Percentiles rank a stretch among this genome's conserved stretches.
Evolutionary conservation across 2,329 filamentous ascomycete species (phyloP).

Genomic region (Calonectria pseudoreteaudii): DNA sequence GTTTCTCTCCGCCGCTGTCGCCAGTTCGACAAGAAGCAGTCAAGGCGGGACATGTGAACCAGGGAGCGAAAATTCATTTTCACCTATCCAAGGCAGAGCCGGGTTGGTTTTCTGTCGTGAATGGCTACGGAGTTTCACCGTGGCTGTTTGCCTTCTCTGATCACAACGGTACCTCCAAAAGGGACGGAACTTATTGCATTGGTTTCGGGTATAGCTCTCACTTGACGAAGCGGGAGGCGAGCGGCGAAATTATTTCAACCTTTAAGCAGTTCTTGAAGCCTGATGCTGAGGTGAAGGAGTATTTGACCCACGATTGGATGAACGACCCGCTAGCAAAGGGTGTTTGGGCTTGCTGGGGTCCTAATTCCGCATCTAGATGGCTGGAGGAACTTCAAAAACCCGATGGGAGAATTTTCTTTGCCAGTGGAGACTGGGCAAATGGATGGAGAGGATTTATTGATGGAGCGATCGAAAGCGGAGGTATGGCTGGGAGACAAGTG

Average conservation of each 20-base stretch:
- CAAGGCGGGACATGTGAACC: conserved; percentile 1
- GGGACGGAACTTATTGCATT: conserved; percentile 31
- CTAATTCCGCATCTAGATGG: conserved; percentile 14
- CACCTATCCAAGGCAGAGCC: conserved; percentile 10
- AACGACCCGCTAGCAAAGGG: conserved; percentile 30
- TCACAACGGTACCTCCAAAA: conserved; percentile 28
- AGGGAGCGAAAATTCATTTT: conserved; percentile 21
- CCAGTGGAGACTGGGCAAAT: conserved; percentile 37
- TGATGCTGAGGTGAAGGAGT: conserved; percentile 23
- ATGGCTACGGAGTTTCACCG: background rate
- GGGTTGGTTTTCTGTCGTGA: conserved; percentile 13
- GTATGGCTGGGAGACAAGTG: background rate
- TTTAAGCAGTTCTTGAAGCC: conserved; percentile 26
- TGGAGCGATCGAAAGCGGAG: conserved; percentile 37
- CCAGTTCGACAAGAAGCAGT: conserved; percentile 7
- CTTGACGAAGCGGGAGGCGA: conserved; percentile 5
- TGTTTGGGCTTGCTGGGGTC: conserved; percentile 35
- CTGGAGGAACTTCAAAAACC: conserved; percentile 28
- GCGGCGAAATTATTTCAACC: background rate
- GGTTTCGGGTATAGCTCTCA: conserved; percentile 28
- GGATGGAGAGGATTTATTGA: conserved; percentile 41
- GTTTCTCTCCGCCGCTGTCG: background rate
- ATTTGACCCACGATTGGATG: conserved; percentile 37
- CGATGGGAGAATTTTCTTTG: conserved; percentile 32
- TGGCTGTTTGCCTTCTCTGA: conserved; percentile 23